phyloP scores from a whole-genome alignment of 805 yeast species.

The Kodamaea kakaduensis region DNA sequence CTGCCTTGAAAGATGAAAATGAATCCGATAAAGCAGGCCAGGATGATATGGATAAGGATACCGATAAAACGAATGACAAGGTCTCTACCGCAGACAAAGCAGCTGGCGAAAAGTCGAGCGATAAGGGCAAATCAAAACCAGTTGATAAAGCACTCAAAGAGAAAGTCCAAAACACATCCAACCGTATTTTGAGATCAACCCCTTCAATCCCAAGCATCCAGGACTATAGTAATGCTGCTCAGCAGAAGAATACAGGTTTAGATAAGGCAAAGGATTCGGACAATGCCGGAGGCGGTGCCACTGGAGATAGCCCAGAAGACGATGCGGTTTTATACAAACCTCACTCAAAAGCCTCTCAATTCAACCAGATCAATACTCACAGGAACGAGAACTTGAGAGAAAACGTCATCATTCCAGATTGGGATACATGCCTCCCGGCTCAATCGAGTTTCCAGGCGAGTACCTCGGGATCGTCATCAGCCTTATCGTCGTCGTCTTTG shows the following conservation, averaged over 20 bases:
- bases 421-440: conserved; percentile 36
- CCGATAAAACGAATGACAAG: no score
- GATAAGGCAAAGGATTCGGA: conserved; percentile 12
- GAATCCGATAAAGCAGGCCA: conserved; percentile 1
- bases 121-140: no score
- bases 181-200: conserved; percentile 31
- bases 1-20: conserved; percentile 1
- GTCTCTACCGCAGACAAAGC: no score
- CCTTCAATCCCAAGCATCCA: conserved; percentile 20
- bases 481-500: conserved; percentile 18
- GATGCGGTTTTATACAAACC: conserved; percentile 45
- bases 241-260: not conserved
- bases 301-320: conserved; percentile 17
- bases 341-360: conserved; percentile 37
- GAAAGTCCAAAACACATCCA: conserved; percentile 13
- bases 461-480: conserved; percentile 17
- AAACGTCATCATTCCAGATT: conserved; percentile 40
- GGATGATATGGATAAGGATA: not conserved
- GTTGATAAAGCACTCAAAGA: conserved; percentile 9
- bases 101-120: no score
- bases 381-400: conserved; percentile 40
- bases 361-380: conserved; percentile 41
- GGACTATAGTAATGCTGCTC: conserved; percentile 6
- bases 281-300: conserved; percentile 8
- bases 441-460: conserved; percentile 18